Evolutionary conservation across 2,329 filamentous ascomycete genomes (phyloP).

Genomic region (Cercospora janseana): DNA sequence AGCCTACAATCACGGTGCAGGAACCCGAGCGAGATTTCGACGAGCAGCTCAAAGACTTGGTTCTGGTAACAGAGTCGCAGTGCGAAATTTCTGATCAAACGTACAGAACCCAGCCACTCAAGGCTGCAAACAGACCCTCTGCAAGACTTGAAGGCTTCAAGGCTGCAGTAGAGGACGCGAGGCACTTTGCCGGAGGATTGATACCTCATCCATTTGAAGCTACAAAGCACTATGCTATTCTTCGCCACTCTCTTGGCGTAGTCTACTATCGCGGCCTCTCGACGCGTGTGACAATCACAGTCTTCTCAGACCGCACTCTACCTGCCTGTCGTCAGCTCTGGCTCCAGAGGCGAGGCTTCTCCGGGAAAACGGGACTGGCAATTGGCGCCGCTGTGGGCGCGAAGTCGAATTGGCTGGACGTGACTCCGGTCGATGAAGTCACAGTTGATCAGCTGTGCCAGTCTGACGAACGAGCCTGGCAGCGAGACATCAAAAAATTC

Average conservation of each 20-base stretch:
- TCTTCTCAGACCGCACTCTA: slow-evolving; percentile 60
- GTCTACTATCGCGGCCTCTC: slow-evolving; percentile 50
- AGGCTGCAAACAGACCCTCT: neutral
- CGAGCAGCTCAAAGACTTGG: slow-evolving; percentile 8
- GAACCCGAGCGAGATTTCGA: slow-evolving; percentile 3
- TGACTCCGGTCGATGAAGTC: slow-evolving; percentile 58
- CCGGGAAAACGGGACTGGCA: slow-evolving; percentile 66
- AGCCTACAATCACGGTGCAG: neutral
- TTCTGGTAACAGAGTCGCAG: slow-evolving; percentile 8
- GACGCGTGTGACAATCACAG: slow-evolving; percentile 63
- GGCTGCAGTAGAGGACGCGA: slow-evolving; percentile 9
- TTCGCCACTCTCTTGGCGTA: slow-evolving; percentile 17
- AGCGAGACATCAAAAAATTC: slow-evolving; percentile 66
- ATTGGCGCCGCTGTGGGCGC: slow-evolving; percentile 62
- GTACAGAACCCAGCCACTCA: neutral
- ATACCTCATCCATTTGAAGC: slow-evolving; percentile 17
- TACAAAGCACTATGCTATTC: slow-evolving; percentile 13
- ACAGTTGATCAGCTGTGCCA: slow-evolving; percentile 51
- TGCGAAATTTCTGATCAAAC: neutral
- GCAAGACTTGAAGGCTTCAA: slow-evolving; percentile 8
- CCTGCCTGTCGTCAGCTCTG: slow-evolving; percentile 61
- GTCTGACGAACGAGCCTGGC: slow-evolving; percentile 63
- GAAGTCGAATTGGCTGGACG: slow-evolving; percentile 63
- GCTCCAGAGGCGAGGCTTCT: slow-evolving; percentile 67
- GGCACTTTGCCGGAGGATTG: slow-evolving; percentile 17